Evolutionary conservation across 352 stramenopile genomes (phyloP), one percentile per base, ranked within the genome.

Genomic region (Globisporangium parvum): DNA sequence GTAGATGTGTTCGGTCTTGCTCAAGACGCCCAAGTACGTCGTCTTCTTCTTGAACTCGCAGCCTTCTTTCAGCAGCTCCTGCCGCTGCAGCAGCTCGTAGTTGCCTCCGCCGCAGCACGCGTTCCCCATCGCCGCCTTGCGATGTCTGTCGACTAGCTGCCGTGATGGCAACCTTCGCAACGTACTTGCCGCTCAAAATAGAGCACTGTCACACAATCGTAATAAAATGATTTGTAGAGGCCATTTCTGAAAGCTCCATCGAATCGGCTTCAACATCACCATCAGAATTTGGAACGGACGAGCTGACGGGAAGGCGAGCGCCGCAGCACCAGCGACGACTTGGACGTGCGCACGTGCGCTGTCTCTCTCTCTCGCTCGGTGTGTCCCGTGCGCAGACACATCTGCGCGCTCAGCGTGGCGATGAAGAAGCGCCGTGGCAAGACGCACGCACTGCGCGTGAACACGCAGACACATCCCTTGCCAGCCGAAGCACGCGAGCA

Each of bases 81-180:
- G 79, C 20, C 77, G 75, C 55, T 78, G 71, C 45, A 78, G 55
- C 66, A 79, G 77, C 69, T 90, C 79, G 39, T 75, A 75, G 64
- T 78, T 63, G 21, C 72, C 74, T 28, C 28, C 53, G 4, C 76
- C 74, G 56, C 78, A 88, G 62, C 77, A 90, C 46, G 69, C 51
- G 58, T 90, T 90, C n/a, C 79, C 79, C 79, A 90, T 90, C 23
- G 31, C n/a, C n/a, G n/a, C n/a, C n/a, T n/a, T n/a, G n/a, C n/a
- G n/a, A n/a, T n/a, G n/a, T n/a, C n/a, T n/a, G n/a, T n/a, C n/a
- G n/a, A n/a, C n/a, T n/a, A n/a, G n/a, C n/a, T n/a, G n/a, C n/a
- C n/a, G n/a, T n/a, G 31, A 37, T 14, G 31, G 3, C 26, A 21
- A 46, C 17, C 47, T n/a, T n/a, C n/a, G n/a, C n/a, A n/a, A 51